phyloP scores from a whole-genome alignment of 208 protist species.

The Trypanosomatidae sp. region DNA sequence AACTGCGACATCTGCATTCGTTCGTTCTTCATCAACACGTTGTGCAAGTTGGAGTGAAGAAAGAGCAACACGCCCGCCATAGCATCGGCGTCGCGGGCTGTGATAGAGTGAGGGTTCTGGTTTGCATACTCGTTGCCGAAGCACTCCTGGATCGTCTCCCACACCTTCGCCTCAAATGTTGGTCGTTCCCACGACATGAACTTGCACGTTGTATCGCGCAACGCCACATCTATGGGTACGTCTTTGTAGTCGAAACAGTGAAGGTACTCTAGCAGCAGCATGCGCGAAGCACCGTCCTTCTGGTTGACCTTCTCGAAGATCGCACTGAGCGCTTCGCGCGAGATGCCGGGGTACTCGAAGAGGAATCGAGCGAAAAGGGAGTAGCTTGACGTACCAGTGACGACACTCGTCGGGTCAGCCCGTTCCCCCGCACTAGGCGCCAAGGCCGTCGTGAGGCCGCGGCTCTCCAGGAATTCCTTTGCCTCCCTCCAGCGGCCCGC shows the following conservation, averaged over 20 bases:
- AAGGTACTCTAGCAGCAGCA: constrained; percentile 71
- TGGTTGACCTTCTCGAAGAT: constrained; percentile 85
- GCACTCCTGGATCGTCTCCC: constrained; percentile 69
- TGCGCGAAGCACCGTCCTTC: constrained; percentile 39
- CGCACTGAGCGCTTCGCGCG: constrained; percentile 52
- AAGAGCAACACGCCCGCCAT: constrained; percentile 88
- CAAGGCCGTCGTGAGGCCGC: constrained; percentile 35
- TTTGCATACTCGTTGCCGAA: constrained; percentile 80
- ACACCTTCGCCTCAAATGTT: constrained; percentile 89
- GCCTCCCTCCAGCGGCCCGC: constrained; percentile 69
- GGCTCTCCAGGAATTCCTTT: constrained; percentile 58
- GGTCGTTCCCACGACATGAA: constrained; percentile 90
- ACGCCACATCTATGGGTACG: constrained; percentile 80
- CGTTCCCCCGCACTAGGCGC: constrained; percentile 24
- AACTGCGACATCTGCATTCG: constrained; percentile 68
- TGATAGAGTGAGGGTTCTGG: constrained; percentile 72
- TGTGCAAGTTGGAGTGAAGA: constrained; percentile 89
- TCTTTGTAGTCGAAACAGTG: constrained; percentile 68
- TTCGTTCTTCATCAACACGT: constrained; percentile 42
- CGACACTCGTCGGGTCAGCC: constrained; percentile 11
- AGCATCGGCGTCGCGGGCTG: constrained; percentile 68
- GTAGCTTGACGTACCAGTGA: constrained; percentile 31
- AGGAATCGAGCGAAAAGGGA: constrained; percentile 72
- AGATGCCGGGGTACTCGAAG: constrained; percentile 61
- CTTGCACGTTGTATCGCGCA: constrained; percentile 85